These are phyloP conservation scores for Fusarium piperis DNA, from an alignment of 2,329 filamentous ascomycete species.

Conservation along the genomic window DNA sequence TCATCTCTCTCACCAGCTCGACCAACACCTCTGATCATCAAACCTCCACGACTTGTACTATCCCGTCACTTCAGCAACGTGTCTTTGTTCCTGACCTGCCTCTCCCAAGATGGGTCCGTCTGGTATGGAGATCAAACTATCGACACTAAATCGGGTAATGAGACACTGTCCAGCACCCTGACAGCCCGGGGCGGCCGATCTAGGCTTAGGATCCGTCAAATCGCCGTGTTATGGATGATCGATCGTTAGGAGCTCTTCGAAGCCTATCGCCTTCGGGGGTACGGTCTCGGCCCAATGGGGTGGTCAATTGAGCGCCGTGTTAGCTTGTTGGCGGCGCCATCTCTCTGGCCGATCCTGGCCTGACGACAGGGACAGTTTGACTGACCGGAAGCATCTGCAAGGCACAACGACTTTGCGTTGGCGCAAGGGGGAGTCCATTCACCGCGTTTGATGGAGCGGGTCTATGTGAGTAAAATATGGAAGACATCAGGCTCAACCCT, in stretches of 20 bases:
- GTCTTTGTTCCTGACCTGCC: not conserved
- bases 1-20: not conserved
- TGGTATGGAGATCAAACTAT: slow-evolving; percentile 16
- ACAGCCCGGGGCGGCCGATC: not conserved
- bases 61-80: not conserved
- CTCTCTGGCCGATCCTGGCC: not conserved
- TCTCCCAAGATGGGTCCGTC: not conserved
- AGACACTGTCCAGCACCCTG: not conserved
- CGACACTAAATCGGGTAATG: not conserved
- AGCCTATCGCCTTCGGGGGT: not conserved
- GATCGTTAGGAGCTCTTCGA: not conserved
- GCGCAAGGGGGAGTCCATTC: not conserved
- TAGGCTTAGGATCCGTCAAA: not conserved
- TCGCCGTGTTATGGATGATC: not conserved
- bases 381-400: slow-evolving; percentile 1
- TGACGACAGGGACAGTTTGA: not conserved
- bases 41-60: not conserved
- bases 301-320: not conserved
- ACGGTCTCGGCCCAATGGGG: not conserved
- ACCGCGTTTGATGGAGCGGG: not conserved
- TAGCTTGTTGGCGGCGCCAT: not conserved
- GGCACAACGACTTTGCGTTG: not conserved
- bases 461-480: not conserved
- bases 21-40: not conserved
- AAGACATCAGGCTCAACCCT: not conserved